These are phyloP conservation scores for Suhomyces panamericanus DNA, from an alignment of 1,139 yeast species.

Conservation along the genomic window DNA sequence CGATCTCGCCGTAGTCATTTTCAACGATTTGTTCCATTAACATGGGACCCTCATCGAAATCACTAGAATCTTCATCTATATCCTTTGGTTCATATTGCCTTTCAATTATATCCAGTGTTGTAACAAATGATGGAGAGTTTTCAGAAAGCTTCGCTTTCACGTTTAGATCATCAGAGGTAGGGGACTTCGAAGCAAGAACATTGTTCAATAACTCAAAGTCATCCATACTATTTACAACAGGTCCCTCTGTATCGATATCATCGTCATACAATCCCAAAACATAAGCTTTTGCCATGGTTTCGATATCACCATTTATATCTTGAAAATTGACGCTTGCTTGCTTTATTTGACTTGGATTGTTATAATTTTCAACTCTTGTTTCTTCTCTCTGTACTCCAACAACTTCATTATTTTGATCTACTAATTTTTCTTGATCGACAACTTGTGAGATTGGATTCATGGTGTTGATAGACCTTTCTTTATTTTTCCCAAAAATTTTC, in stretches of 20 bases:
- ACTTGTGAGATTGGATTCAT: no score
- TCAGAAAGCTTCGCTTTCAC: not conserved
- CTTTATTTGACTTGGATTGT: conserved; percentile 14
- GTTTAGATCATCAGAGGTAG: not conserved
- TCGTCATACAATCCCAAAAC: conserved; percentile 60
- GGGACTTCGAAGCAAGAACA: conserved; percentile 16
- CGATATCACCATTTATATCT: conserved; percentile 44
- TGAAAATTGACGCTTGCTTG: conserved; percentile 36
- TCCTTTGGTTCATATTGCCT: conserved; percentile 39
- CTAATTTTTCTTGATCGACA: not conserved
- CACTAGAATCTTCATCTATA: conserved; percentile 26
- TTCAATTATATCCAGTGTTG: conserved; percentile 24
- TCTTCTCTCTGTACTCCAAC: not conserved
- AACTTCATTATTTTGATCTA: not conserved
- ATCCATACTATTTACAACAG: conserved; percentile 52
- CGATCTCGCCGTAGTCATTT: conserved; percentile 24
- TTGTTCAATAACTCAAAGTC: conserved; percentile 58
- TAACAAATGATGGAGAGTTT: conserved; percentile 13
- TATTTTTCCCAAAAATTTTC: no score
- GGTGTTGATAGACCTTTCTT: no score
- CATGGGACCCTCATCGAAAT: conserved; percentile 31
- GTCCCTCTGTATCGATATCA: conserved; percentile 57
- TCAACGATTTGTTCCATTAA: conserved; percentile 42
- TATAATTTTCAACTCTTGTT: not conserved
- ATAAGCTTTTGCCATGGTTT: conserved; percentile 63